Evolutionary conservation across 2,329 filamentous ascomycete species (phyloP).

Genomic region (Botrytis porri): DNA sequence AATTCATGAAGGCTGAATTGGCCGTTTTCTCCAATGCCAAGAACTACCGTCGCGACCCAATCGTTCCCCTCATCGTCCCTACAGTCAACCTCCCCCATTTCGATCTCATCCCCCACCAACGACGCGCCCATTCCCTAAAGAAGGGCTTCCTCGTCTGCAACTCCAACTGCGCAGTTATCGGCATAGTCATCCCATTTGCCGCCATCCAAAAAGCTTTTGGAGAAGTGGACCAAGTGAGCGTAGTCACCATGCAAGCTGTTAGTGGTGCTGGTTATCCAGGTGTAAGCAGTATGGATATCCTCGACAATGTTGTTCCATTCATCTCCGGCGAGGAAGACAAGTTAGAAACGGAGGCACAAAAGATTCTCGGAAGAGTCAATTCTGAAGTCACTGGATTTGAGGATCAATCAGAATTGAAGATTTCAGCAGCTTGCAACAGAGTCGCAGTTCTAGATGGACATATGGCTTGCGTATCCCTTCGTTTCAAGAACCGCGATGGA

Average conservation of each 20-base stretch:
- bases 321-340: conserved; percentile 96
- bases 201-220: conserved; percentile 86
- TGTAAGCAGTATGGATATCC: conserved; percentile 88
- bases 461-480: conserved; percentile 86
- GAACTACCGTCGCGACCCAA: conserved; percentile 87
- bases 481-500: conserved; percentile 63
- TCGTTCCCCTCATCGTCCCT: conserved; percentile 90
- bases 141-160: conserved; percentile 96
- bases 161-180: conserved; percentile 96
- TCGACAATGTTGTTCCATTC: conserved; percentile 94
- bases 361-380: conserved; percentile 82
- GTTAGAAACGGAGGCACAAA: conserved; percentile 88
- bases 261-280: conserved; percentile 90
- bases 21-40: conserved; percentile 97
- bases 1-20: conserved; percentile 83
- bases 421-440: conserved; percentile 87
- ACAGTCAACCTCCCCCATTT: conserved; percentile 91
- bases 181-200: conserved; percentile 90
- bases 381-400: conserved; percentile 68
- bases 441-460: conserved; percentile 95
- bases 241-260: conserved; percentile 93
- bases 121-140: conserved; percentile 65
- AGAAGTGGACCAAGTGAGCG: conserved; percentile 68
- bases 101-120: conserved; percentile 84
- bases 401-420: conserved; percentile 69